Evolutionary conservation across 345 rosid genomes (phyloP).

Genomic region (Eucalyptus globulus): DNA sequence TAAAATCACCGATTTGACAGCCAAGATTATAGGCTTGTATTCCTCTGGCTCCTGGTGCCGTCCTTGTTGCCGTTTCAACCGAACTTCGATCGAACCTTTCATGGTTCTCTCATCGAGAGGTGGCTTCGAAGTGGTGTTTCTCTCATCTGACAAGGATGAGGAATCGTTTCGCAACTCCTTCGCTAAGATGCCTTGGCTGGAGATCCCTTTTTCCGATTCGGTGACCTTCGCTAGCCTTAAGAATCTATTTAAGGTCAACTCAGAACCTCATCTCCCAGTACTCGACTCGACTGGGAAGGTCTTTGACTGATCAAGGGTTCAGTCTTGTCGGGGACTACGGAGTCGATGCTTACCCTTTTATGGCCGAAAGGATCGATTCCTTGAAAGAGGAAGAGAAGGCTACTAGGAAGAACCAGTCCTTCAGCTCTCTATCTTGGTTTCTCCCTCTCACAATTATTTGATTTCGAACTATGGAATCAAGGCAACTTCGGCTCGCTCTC

Average conservation of each 20-base stretch:
- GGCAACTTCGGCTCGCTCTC: background rate
- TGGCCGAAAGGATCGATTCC: background rate
- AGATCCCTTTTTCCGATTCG: background rate
- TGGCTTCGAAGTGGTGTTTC: background rate
- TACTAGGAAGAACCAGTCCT: no score
- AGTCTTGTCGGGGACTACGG: background rate
- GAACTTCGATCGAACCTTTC: background rate
- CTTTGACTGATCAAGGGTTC: background rate
- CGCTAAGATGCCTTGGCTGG: background rate
- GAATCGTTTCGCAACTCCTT: background rate
- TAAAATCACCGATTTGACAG: background rate
- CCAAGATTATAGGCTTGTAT: background rate
- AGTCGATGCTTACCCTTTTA: background rate
- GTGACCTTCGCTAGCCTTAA: background rate
- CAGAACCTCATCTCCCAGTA: background rate
- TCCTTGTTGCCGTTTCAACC: background rate
- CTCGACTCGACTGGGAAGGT: background rate
- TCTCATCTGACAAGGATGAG: background rate
- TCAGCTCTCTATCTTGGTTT: background rate
- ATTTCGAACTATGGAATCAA: conserved; percentile 9
- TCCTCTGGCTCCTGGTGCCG: background rate
- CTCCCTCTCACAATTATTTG: background rate
- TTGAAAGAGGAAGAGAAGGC: no score
- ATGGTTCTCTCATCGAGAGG: background rate
- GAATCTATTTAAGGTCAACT: background rate